Percentiles rank a stretch among this genome's conserved stretches.
These are phyloP conservation scores for Dryas alaskensis DNA, from an alignment of 306 rosid species.

Conservation along the genomic window DNA sequence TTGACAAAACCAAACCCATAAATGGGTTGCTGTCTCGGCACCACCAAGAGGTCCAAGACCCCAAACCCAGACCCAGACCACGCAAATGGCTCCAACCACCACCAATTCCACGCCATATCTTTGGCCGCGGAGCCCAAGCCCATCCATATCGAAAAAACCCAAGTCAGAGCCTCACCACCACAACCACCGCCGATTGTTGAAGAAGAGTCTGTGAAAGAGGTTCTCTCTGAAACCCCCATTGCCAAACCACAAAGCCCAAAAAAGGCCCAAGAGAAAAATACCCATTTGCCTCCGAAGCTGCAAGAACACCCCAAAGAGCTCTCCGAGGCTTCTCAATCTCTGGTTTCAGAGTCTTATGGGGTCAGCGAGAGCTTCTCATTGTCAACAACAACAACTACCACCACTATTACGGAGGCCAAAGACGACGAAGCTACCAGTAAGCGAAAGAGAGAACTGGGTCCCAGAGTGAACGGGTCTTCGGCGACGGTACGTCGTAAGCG, in stretches of 20 bases:
- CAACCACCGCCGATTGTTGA: conserved; percentile 38
- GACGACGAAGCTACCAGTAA: conserved; percentile 76
- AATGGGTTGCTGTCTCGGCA: conserved; percentile 87
- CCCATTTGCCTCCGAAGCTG: conserved; percentile 10
- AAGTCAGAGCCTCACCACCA: conserved; percentile 16
- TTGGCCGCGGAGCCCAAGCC: conserved; percentile 21
- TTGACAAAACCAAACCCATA: conserved; percentile 9
- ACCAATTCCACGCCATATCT: conserved; percentile 20
- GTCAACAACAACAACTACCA: conserved; percentile 48
- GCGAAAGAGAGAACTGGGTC: conserved; percentile 40
- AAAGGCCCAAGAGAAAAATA: conserved; percentile 4
- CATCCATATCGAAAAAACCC: conserved; percentile 26
- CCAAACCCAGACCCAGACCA: conserved; percentile 25
- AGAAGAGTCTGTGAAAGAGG: conserved; percentile 86
- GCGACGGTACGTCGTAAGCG: conserved; percentile 43
- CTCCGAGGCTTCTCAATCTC: conserved; percentile 43
- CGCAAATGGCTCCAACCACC: conserved; percentile 26
- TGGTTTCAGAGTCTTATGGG: conserved; percentile 51
- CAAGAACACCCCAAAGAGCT: conserved; percentile 23
- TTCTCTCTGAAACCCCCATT: conserved; percentile 77
- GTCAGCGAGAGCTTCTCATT: conserved; percentile 63
- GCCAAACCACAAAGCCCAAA: conserved; percentile 38
- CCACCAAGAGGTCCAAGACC: conserved; percentile 26
- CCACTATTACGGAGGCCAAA: conserved; percentile 52
- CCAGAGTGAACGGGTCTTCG: conserved; percentile 28